A percentile compares a stretch with the other conserved stretches of the same genome.
phyloP scores from a whole-genome alignment of 345 rosid genomes.

The Passiflora organensis region DNA sequence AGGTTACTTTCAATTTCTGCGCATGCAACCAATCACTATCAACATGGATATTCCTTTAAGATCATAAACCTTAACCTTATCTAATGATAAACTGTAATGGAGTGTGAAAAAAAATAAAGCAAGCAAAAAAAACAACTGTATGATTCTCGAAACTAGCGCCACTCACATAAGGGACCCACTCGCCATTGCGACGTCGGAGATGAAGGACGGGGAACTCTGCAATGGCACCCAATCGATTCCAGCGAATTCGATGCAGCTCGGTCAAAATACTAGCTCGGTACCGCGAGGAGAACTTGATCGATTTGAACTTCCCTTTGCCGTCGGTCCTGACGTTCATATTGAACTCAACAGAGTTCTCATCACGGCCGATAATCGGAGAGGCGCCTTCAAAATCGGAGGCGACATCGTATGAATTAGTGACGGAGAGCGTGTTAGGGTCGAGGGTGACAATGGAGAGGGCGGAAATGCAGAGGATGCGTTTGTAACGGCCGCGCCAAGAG shows the following conservation, averaged over 20 bases:
- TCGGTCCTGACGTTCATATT: constrained; percentile 74
- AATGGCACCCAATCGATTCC: constrained; percentile 53
- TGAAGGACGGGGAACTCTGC: constrained; percentile 87
- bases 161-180: constrained; percentile 86
- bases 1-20: constrained; percentile 92
- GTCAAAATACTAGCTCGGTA: constrained; percentile 76
- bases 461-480: constrained; percentile 81
- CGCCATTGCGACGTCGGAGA: constrained; percentile 60
- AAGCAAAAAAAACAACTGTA: not conserved
- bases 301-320: constrained; percentile 85
- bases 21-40: not conserved
- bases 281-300: constrained; percentile 69
- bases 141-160: not conserved
- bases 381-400: constrained; percentile 72
- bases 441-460: constrained; percentile 61
- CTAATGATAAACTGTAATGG: not conserved
- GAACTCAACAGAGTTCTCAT: constrained; percentile 70
- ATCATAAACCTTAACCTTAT: not conserved
- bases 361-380: constrained; percentile 62
- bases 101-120: not conserved
- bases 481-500: constrained; percentile 98
- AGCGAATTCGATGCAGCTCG: constrained; percentile 69
- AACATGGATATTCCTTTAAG: not conserved
- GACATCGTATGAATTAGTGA: constrained; percentile 75
- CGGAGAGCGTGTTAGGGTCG: constrained; percentile 67